Conservation (phyloP, 495 filamentous ascomycete genomes). For the Neurospora sp. region DNA sequence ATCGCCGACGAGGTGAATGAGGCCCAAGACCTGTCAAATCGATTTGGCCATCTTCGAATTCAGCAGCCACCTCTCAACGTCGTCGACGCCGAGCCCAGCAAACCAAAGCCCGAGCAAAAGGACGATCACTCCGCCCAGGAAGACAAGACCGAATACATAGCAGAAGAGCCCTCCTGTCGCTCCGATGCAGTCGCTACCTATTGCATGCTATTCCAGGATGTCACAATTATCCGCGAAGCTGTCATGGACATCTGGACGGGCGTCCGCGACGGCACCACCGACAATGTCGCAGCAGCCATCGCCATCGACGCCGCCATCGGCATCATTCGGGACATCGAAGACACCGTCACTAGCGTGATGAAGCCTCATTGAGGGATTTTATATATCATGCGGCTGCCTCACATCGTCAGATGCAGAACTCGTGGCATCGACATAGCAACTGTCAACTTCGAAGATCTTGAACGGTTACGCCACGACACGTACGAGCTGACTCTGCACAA, state of each 20-base stretch:
- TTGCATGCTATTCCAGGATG: not conserved
- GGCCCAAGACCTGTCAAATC: not conserved
- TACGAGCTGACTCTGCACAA: not conserved
- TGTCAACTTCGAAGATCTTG: not conserved
- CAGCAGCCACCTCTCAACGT: not conserved
- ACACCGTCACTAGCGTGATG: not conserved
- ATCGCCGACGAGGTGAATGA: not conserved
- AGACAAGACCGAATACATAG: not conserved
- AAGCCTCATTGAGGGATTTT: not conserved
- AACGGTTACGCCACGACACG: not conserved
- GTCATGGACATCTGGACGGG: not conserved
- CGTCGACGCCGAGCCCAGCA: not conserved
- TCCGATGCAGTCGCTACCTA: not conserved
- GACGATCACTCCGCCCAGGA: not conserved
- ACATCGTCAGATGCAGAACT: no score
- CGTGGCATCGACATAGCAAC: no score
- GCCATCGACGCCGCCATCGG: not conserved
- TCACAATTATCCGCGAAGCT: not conserved
- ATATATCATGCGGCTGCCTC: not conserved
- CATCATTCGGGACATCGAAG: not conserved
- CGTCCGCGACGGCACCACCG: not conserved
- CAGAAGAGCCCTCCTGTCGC: not conserved
- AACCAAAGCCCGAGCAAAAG: not conserved
- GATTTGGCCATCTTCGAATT: not conserved
- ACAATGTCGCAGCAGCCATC: not conserved